Percentiles rank a stretch among this genome's conserved stretches.
phyloP scores from a whole-genome alignment of 371 early-diverging fungal species.

The Mortierella sp. region DNA sequence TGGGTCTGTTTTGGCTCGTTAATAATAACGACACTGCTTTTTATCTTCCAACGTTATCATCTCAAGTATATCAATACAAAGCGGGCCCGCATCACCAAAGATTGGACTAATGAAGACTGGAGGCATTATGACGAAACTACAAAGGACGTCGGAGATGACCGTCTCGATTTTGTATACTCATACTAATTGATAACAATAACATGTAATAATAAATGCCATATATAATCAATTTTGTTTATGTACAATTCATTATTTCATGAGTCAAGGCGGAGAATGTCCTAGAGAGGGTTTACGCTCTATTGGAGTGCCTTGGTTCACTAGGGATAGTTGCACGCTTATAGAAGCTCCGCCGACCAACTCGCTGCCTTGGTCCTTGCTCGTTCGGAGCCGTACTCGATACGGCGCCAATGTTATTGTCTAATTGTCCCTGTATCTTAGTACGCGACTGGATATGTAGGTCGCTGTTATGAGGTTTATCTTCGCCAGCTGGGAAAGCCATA shows the following conservation, averaged over 20 bases:
- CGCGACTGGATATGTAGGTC: background rate
- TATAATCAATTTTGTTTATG: background rate
- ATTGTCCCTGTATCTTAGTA: background rate
- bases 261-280: background rate
- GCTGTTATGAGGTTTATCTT: slow-evolving; percentile 10
- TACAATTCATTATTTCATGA: background rate
- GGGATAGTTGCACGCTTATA: slow-evolving; percentile 35
- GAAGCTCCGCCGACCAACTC: slow-evolving; percentile 18
- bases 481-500: slow-evolving; percentile 17
- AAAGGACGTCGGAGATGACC: slow-evolving; percentile 40
- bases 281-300: slow-evolving; percentile 10
- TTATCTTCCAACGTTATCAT: slow-evolving; percentile 38
- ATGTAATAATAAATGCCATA: background rate
- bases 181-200: background rate
- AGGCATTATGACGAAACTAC: slow-evolving; percentile 37
- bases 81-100: slow-evolving; percentile 29
- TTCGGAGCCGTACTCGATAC: background rate
- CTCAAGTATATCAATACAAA: slow-evolving; percentile 15
- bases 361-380: slow-evolving; percentile 17
- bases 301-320: slow-evolving; percentile 23
- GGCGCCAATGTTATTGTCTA: background rate
- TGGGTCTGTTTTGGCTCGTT: slow-evolving; percentile 44
- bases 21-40: slow-evolving; percentile 23
- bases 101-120: slow-evolving; percentile 53
- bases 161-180: slow-evolving; percentile 20